These are phyloP conservation scores for Cryphonectria nitschkei DNA, from an alignment of 2,329 filamentous ascomycete genomes.

Conservation along the genomic window DNA sequence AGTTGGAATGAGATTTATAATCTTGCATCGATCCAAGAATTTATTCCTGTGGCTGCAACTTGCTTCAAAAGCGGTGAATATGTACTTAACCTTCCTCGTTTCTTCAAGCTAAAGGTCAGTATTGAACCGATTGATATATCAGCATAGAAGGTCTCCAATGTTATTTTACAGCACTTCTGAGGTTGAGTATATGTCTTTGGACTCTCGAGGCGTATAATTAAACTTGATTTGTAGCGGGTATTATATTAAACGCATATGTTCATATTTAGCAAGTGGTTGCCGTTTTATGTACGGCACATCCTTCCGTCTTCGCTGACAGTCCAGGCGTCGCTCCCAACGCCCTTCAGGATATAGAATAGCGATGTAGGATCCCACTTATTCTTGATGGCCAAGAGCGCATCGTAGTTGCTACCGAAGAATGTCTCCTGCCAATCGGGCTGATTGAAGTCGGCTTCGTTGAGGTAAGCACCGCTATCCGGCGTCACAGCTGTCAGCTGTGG, in stretches of 20 bases:
- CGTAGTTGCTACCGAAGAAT: slow-evolving; percentile 40
- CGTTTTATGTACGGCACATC: slow-evolving; percentile 30
- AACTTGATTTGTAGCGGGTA: neutral
- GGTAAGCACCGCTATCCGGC: slow-evolving; percentile 34
- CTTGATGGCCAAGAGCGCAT: slow-evolving; percentile 36
- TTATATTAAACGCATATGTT: neutral
- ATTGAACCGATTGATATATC: too few species aligned
- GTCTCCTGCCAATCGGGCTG: slow-evolving; percentile 38
- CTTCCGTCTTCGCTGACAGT: slow-evolving; percentile 43
- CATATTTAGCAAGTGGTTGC: neutral
- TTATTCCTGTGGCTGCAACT: too few species aligned
- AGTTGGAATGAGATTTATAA: too few species aligned
- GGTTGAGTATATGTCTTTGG: too few species aligned
- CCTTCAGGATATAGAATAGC: slow-evolving; percentile 37
- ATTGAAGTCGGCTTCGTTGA: slow-evolving; percentile 40
- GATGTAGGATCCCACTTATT: slow-evolving; percentile 37
- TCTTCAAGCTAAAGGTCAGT: too few species aligned
- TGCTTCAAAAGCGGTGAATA: too few species aligned
- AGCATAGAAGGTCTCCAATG: too few species aligned
- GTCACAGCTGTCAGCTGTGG: slow-evolving; percentile 35
- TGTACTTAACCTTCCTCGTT: too few species aligned
- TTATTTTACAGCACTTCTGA: too few species aligned
- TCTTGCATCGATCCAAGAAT: too few species aligned
- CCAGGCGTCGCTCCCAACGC: slow-evolving; percentile 41
- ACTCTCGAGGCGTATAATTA: neutral